Conservation (phyloP, 257 asterid species). For the Salvia splendens region DNA sequence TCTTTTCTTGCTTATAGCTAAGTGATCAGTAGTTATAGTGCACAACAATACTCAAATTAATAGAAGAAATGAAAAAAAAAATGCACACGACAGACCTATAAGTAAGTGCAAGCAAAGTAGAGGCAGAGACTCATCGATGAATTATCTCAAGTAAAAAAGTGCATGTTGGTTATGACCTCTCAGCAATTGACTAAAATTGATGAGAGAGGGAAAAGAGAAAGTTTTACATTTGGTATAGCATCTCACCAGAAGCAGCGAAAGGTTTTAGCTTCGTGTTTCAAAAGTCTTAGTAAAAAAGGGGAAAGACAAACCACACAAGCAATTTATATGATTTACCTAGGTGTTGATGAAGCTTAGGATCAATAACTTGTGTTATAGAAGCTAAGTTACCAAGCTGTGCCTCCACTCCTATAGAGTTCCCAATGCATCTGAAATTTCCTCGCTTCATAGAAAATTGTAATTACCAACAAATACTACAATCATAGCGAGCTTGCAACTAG, state of each 20-base stretch:
- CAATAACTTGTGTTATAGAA: slow-evolving; percentile 79
- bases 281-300: slow-evolving; percentile 11
- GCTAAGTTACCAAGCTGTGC: slow-evolving; percentile 80
- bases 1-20: background rate
- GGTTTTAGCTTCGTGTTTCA: slow-evolving; percentile 9
- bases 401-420: slow-evolving; percentile 86
- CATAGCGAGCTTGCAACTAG: slow-evolving; percentile 23
- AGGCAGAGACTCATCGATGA: background rate
- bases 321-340: slow-evolving; percentile 55
- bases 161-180: too few relatives aligned
- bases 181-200: too few relatives aligned
- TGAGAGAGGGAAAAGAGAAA: background rate
- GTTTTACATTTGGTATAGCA: slow-evolving; percentile 8
- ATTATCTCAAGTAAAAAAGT: too few relatives aligned
- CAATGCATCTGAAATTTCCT: slow-evolving; percentile 97
- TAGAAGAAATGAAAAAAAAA: background rate
- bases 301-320: slow-evolving; percentile 5
- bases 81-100: background rate
- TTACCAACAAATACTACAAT: slow-evolving; percentile 34
- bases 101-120: background rate
- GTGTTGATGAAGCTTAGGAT: slow-evolving; percentile 96
- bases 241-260: slow-evolving; percentile 10
- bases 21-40: background rate
- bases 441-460: slow-evolving; percentile 63
- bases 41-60: slow-evolving; percentile 1